Evolutionary conservation across 2,329 filamentous ascomycete genomes (phyloP).

Genomic region (Curvularia hawaiiensis): DNA sequence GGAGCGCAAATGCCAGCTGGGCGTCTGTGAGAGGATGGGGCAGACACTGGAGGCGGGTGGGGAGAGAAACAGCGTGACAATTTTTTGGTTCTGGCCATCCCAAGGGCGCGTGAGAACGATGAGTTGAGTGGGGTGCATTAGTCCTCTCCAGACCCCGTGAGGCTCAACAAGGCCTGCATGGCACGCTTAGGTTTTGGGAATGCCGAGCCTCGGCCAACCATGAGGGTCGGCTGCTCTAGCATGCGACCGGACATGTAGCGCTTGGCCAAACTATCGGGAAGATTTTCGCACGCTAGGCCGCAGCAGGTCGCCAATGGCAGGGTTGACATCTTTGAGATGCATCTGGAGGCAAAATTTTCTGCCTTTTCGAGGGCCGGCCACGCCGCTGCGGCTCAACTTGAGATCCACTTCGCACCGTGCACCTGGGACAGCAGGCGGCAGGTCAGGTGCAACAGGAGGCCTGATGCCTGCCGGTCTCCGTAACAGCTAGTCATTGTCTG

Average conservation of each 20-base stretch:
- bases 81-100: constrained; percentile 33
- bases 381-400: constrained; percentile 15
- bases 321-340: constrained; percentile 4
- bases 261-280: constrained; percentile 34
- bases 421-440: constrained; percentile 4
- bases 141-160: constrained; percentile 26
- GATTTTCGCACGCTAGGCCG: constrained; percentile 19
- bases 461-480: constrained; percentile 1
- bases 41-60: constrained; percentile 15
- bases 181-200: constrained; percentile 20
- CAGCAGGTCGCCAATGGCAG: not conserved
- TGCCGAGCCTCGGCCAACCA: constrained; percentile 24
- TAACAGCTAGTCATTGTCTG: not conserved
- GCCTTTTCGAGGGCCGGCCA: constrained; percentile 4
- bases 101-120: constrained; percentile 17
- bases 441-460: constrained; percentile 3
- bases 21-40: constrained; percentile 14
- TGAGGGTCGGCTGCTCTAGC: constrained; percentile 9
- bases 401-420: constrained; percentile 2
- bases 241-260: constrained; percentile 5
- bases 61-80: constrained; percentile 6
- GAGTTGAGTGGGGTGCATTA: constrained; percentile 35
- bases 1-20: constrained; percentile 11
- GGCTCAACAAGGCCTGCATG: constrained; percentile 35
- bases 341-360: constrained; percentile 10